Base-by-base conservation (phyloP, 1,284 basidiomycete species). In the Moniliophthora roreri region DNA sequence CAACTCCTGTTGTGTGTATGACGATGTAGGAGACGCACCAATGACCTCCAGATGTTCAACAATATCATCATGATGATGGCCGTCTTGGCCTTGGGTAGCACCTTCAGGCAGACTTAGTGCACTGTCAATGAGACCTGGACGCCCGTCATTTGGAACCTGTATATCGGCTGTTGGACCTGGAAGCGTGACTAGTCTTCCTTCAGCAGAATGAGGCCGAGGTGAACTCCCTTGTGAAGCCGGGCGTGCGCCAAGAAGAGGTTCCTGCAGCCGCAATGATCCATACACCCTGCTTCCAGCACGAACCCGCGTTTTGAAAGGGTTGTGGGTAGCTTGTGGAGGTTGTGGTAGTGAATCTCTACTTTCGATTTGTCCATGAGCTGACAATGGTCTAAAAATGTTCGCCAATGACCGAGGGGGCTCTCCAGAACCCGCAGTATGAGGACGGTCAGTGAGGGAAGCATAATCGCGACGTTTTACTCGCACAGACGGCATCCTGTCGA, bases 21-120 rank as follows among this genome's bases (percentile, higher is more conserved):
- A 16, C 38, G 23, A 34, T 36, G 9, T 49, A 37, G 0, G 55
- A 15, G n/a, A 55, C 74, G 48, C 60, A 85, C 86, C 86, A 56
- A 92, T 87, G 41, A 85, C 88, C 66, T 91, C 89, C 60, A 92
- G 66, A 65, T 89, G 85, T 58, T 89, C 87, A 7, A 90, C 85
- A 55, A 90, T 80, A 58, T 87, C 84, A 60, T 89, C 84, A 52
- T 84, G 80, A 61, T 89, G 86, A 57, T 81, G 79, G 20, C 66
- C 63, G 16, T 61, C 60, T 15, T 62, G 60, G 4, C 62, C 59
- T 40, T 66, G 57, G 3, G 60, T 54, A 21, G 59, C 52, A 34
- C 66, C 56, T 46, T 36, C 37, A 36, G 50, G 24, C 39, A 51
- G 48, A 49, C 50, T 62, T 54, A 57, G 57, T 57, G 24, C 54